These are phyloP conservation scores for Wickerhamiella siamensis DNA, from an alignment of 805 yeast genomes.

Conservation along the genomic window DNA sequence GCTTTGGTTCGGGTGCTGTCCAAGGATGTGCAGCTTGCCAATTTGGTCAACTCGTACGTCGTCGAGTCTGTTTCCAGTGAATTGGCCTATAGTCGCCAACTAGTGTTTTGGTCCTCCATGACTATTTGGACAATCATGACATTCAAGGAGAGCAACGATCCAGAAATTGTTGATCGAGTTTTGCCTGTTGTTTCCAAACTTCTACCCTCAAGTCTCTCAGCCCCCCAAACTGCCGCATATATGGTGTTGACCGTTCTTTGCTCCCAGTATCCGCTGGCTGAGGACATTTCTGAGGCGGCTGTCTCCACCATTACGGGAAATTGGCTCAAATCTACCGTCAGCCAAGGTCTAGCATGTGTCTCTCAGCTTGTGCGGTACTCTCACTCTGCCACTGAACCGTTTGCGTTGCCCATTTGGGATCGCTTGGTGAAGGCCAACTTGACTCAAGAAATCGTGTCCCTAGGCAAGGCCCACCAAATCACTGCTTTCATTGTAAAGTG, in stretches of 20 bases:
- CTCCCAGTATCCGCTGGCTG: slow-evolving; percentile 51
- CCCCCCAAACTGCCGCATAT: slow-evolving; percentile 70
- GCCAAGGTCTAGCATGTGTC: slow-evolving; percentile 23
- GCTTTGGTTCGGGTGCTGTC: slow-evolving; percentile 58
- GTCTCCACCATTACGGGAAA: slow-evolving; percentile 40
- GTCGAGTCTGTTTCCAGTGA: slow-evolving; percentile 36
- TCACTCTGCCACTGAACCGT: slow-evolving; percentile 11
- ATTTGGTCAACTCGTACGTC: slow-evolving; percentile 46
- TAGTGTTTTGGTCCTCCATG: slow-evolving; percentile 66
- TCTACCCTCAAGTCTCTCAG: slow-evolving; percentile 26
- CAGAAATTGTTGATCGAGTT: slow-evolving; percentile 24
- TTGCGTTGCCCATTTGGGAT: slow-evolving; percentile 12
- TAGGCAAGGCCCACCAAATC: slow-evolving; percentile 21
- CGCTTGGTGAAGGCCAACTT: slow-evolving; percentile 12
- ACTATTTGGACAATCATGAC: slow-evolving; percentile 58
- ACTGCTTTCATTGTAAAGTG: slow-evolving; percentile 34
- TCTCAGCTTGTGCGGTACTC: slow-evolving; percentile 22
- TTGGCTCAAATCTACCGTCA: slow-evolving; percentile 25
- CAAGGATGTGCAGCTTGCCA: slow-evolving; percentile 51
- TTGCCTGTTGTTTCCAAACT: slow-evolving; percentile 25
- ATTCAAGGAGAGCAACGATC: slow-evolving; percentile 30
- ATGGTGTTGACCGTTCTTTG: slow-evolving; percentile 67
- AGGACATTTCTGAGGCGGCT: slow-evolving; percentile 43
- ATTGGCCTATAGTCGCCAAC: slow-evolving; percentile 49
- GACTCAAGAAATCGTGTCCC: slow-evolving; percentile 14